Percentiles rank a stretch among this genome's conserved stretches.
phyloP scores from a whole-genome alignment of 2,329 filamentous ascomycete species.

The Trichothecium sympodiale region DNA sequence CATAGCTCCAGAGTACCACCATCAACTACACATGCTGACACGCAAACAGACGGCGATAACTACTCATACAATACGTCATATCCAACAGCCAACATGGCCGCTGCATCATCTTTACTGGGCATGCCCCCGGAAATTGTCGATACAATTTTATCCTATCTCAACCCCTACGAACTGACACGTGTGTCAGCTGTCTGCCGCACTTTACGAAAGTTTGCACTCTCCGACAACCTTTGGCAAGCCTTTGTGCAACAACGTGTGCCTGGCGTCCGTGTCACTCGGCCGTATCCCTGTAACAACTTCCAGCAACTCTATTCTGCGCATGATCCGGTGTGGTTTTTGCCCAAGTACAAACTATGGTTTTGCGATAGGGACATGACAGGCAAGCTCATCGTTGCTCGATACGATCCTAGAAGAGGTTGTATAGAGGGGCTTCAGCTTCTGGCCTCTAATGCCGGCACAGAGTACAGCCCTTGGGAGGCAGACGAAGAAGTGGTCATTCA shows the following conservation, averaged over 20 bases:
- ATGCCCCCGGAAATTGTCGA: slow-evolving; percentile 69
- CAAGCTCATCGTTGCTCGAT: slow-evolving; percentile 65
- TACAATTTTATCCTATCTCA: slow-evolving; percentile 56
- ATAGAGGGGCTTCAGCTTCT: slow-evolving; percentile 75
- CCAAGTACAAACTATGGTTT: slow-evolving; percentile 77
- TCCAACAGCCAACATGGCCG: slow-evolving; percentile 6
- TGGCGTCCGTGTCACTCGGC: slow-evolving; percentile 34
- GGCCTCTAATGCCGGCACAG: slow-evolving; percentile 46
- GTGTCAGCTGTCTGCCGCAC: slow-evolving; percentile 50
- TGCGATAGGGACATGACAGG: slow-evolving; percentile 63
- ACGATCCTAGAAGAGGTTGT: slow-evolving; percentile 58
- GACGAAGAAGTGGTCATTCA: slow-evolving; percentile 59
- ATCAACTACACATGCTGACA: not conserved
- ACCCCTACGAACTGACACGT: slow-evolving; percentile 50
- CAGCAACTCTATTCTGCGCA: slow-evolving; percentile 63
- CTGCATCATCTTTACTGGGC: slow-evolving; percentile 25
- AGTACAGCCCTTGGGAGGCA: slow-evolving; percentile 52
- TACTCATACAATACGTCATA: not conserved
- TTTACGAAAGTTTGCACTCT: slow-evolving; percentile 46
- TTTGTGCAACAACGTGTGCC: slow-evolving; percentile 61
- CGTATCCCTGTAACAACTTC: slow-evolving; percentile 52
- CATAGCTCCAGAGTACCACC: no score
- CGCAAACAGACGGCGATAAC: not conserved
- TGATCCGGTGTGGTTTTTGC: slow-evolving; percentile 76
- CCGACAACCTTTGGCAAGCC: slow-evolving; percentile 62